Conservation (phyloP, 1,284 basidiomycete genomes). For the Pseudozyma flocculosa region DNA sequence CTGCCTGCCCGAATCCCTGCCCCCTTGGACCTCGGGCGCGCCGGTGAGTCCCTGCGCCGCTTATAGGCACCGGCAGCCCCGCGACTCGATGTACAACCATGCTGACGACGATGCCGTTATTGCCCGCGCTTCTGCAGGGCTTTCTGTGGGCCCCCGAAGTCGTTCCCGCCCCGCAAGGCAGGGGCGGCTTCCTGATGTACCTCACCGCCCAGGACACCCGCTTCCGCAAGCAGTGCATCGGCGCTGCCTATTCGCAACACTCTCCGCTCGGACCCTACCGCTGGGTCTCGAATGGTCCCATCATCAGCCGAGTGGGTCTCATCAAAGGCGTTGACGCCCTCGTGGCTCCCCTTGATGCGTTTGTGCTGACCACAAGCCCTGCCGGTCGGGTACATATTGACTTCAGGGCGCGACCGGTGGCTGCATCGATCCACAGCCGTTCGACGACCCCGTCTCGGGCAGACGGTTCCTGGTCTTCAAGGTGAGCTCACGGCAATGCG, state of each 20-base stretch:
- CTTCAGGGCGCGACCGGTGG: slow-evolving; percentile 35
- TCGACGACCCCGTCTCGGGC: slow-evolving; percentile 32
- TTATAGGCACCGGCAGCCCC: too few species aligned
- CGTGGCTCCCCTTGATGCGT: too few species aligned
- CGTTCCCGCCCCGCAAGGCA: slow-evolving; percentile 29
- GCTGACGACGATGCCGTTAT: too few species aligned
- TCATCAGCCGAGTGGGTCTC: slow-evolving; percentile 28
- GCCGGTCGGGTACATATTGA: too few species aligned
- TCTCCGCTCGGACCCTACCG: slow-evolving; percentile 33
- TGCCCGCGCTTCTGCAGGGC: slow-evolving; percentile 9
- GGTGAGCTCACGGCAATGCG: slow-evolving; percentile 8
- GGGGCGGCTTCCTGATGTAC: slow-evolving; percentile 45
- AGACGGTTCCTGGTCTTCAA: slow-evolving; percentile 44
- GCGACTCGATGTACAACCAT: too few species aligned
- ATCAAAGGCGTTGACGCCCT: too few species aligned
- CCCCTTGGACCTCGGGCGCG: slow-evolving; percentile 22
- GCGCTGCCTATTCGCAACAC: slow-evolving; percentile 35
- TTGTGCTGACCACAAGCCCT: too few species aligned
- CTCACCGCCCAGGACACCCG: slow-evolving; percentile 29
- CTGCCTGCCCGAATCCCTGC: slow-evolving; percentile 36
- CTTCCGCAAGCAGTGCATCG: slow-evolving; percentile 38
- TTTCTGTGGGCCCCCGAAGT: slow-evolving; percentile 46
- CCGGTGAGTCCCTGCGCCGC: slow-evolving; percentile 6
- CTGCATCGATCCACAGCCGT: slow-evolving; percentile 43
- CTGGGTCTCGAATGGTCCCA: slow-evolving; percentile 33